Evolutionary conservation across 805 yeast species (phyloP).

Genomic region (Myxozyma melibiosi): DNA sequence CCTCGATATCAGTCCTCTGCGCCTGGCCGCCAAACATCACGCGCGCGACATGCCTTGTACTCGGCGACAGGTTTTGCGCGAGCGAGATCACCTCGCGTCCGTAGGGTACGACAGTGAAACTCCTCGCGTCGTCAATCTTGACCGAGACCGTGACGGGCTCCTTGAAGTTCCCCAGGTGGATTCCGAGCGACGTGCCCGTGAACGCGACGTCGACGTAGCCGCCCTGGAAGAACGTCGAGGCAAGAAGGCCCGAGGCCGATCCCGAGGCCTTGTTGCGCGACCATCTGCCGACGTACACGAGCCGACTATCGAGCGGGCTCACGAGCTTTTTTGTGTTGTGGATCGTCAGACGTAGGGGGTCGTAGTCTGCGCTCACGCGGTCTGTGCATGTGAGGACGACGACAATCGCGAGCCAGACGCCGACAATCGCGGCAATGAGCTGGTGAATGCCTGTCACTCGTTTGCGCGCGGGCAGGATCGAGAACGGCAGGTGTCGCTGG

Average conservation of each 20-base stretch:
- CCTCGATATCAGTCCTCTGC: conserved; percentile 27
- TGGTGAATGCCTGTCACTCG: conserved; percentile 5
- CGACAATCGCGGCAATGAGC: conserved; percentile 21
- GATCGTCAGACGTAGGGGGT: conserved; percentile 26
- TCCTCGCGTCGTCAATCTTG: conserved; percentile 12
- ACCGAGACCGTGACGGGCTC: conserved; percentile 23
- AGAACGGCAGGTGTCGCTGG: background rate
- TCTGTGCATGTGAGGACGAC: conserved; percentile 11
- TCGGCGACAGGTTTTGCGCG: conserved; percentile 12
- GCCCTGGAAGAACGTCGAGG: conserved; percentile 25
- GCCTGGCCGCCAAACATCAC: conserved; percentile 20
- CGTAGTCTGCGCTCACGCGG: conserved; percentile 14
- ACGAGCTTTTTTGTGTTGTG: conserved; percentile 9
- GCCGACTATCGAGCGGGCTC: conserved; percentile 17
- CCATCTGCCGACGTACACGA: conserved; percentile 30
- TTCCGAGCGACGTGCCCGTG: conserved; percentile 32
- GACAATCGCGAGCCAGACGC: conserved; percentile 27
- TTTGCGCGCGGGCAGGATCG: background rate
- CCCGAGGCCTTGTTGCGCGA: conserved; percentile 30
- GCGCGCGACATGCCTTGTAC: conserved; percentile 19
- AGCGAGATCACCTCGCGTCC: conserved; percentile 29
- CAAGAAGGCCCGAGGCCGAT: conserved; percentile 23
- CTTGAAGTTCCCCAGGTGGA: conserved; percentile 29
- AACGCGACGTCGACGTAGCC: conserved; percentile 28
- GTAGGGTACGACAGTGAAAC: conserved; percentile 24